phyloP scores from a whole-genome alignment of 1,284 basidiomycete species.

The Heliocybe sulcata region DNA sequence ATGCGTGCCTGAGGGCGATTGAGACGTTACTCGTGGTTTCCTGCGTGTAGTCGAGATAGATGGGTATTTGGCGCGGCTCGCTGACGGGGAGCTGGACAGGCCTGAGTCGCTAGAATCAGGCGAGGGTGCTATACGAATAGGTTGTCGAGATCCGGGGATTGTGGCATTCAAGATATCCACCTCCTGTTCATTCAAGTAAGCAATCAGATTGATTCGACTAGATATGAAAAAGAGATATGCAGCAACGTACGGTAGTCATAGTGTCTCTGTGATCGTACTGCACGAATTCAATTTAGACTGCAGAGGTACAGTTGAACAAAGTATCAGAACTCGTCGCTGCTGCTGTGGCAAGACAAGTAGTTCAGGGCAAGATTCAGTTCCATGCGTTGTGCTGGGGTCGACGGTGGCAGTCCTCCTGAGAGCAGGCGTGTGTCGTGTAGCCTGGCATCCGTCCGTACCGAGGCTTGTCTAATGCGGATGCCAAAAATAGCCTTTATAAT shows the following conservation, averaged over 20 bases:
- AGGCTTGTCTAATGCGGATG: background rate
- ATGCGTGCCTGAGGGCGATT: slow-evolving; percentile 19
- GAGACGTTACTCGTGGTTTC: slow-evolving; percentile 24
- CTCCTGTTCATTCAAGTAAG: background rate
- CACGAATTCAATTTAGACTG: background rate
- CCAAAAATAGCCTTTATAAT: background rate
- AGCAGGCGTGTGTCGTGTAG: background rate
- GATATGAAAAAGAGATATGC: background rate
- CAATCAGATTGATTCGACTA: background rate
- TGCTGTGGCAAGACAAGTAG: background rate
- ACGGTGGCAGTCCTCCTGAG: background rate
- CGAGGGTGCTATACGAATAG: slow-evolving; percentile 12
- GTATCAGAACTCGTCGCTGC: background rate
- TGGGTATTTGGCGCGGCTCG: background rate
- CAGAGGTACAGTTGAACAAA: background rate
- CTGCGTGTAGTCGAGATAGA: slow-evolving; percentile 18
- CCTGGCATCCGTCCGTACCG: background rate
- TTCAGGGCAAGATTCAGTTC: background rate
- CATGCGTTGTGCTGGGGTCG: background rate
- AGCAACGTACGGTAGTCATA: background rate
- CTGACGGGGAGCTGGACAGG: slow-evolving; percentile 4
- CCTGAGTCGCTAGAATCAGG: slow-evolving; percentile 9
- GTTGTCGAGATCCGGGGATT: slow-evolving; percentile 21
- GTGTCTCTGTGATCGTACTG: background rate
- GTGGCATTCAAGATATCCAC: slow-evolving; percentile 5